Conservation (phyloP, 163 green algal species). For the Scenedesmus sp. region DNA sequence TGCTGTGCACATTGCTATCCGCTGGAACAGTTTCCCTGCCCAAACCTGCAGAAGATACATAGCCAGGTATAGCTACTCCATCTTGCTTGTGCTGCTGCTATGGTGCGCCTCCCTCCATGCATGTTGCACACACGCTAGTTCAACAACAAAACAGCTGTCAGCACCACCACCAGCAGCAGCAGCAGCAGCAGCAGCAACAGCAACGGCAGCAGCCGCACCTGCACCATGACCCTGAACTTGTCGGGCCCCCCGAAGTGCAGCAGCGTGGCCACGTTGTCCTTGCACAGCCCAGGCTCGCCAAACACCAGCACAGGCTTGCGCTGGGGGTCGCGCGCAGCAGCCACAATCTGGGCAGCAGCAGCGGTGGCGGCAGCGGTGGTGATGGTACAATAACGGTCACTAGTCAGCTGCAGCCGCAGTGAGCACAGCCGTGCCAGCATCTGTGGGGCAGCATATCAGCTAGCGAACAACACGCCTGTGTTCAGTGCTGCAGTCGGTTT, state of each 20-base stretch:
- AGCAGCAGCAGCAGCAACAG: background rate
- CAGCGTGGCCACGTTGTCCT: slow-evolving; percentile 79
- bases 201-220: slow-evolving; percentile 23
- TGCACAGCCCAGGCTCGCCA: slow-evolving; percentile 82
- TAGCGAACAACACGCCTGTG: too few relatives aligned
- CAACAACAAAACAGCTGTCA: too few relatives aligned
- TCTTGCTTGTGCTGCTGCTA: too few relatives aligned
- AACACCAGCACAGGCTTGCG: slow-evolving; percentile 72
- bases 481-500: too few relatives aligned
- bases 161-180: background rate
- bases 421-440: background rate
- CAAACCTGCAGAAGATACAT: too few relatives aligned
- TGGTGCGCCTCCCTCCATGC: too few relatives aligned
- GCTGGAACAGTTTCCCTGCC: too few relatives aligned
- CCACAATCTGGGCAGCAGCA: slow-evolving; percentile 26
- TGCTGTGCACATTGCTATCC: too few relatives aligned
- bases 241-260: slow-evolving; percentile 77
- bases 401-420: background rate
- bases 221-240: slow-evolving; percentile 57
- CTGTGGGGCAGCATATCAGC: too few relatives aligned
- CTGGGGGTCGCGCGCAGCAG: slow-evolving; percentile 28
- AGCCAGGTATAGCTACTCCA: too few relatives aligned
- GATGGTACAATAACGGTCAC: too few relatives aligned
- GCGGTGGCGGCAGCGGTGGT: background rate
- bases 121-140: too few relatives aligned